phyloP scores from a whole-genome alignment of 2,329 filamentous ascomycete species.

The Blumeria hordei region DNA sequence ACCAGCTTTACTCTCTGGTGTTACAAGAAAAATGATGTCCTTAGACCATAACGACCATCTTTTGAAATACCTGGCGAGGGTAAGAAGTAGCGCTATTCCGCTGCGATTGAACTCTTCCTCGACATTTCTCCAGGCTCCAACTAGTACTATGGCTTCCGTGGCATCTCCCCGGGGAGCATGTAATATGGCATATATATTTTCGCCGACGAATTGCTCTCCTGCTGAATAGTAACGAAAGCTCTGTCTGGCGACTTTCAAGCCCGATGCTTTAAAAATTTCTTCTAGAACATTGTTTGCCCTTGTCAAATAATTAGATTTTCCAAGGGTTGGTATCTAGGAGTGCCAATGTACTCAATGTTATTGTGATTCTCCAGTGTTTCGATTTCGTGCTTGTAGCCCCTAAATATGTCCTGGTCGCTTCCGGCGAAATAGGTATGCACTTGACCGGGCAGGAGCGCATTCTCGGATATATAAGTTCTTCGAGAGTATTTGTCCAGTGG shows the following conservation, averaged over 20 bases:
- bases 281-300: slow-evolving; percentile 48
- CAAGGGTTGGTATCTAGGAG: not conserved
- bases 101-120: slow-evolving; percentile 60
- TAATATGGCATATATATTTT: slow-evolving; percentile 84
- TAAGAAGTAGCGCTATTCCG: slow-evolving; percentile 66
- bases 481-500: slow-evolving; percentile 81
- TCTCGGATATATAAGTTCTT: slow-evolving; percentile 89
- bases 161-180: slow-evolving; percentile 88
- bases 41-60: slow-evolving; percentile 98
- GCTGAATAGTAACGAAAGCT: slow-evolving; percentile 67
- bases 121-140: slow-evolving; percentile 71
- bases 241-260: slow-evolving; percentile 71
- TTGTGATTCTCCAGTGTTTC: slow-evolving; percentile 30
- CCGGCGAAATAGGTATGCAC: slow-evolving; percentile 96
- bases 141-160: slow-evolving; percentile 84
- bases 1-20: slow-evolving; percentile 70
- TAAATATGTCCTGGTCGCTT: slow-evolving; percentile 84
- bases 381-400: slow-evolving; percentile 71
- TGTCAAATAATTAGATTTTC: slow-evolving; percentile 3
- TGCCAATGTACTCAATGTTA: slow-evolving; percentile 25
- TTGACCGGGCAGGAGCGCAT: slow-evolving; percentile 82
- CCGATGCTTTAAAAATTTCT: slow-evolving; percentile 50
- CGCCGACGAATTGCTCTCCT: slow-evolving; percentile 47
- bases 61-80: slow-evolving; percentile 84
- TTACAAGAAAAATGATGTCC: slow-evolving; percentile 80